Conservation (phyloP, 495 filamentous ascomycete species). For the Hypomontagnella monticulosa region DNA sequence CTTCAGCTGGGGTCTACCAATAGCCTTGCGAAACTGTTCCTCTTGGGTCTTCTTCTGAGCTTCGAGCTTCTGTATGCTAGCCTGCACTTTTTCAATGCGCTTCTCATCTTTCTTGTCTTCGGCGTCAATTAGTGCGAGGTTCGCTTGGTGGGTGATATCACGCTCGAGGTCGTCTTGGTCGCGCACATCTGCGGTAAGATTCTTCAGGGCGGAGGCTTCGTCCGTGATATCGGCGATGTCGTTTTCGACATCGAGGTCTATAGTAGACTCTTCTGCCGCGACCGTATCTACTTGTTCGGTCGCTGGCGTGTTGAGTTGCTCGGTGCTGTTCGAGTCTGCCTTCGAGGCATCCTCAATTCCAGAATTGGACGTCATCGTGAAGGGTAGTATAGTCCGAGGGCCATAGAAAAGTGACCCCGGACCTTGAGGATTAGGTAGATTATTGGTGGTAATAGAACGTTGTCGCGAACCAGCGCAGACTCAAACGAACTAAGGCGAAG, state of each 20-base stretch:
- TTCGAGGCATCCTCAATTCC: slow-evolving; percentile 16
- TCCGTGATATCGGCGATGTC: slow-evolving; percentile 33
- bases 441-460: neutral
- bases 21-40: slow-evolving; percentile 52
- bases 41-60: slow-evolving; percentile 54
- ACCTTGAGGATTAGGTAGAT: neutral
- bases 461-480: neutral
- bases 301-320: slow-evolving; percentile 1
- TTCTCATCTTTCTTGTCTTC: slow-evolving; percentile 89
- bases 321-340: neutral
- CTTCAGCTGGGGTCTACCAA: slow-evolving; percentile 52
- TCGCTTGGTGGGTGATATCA: slow-evolving; percentile 78
- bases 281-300: slow-evolving; percentile 12
- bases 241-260: slow-evolving; percentile 1
- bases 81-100: slow-evolving; percentile 78
- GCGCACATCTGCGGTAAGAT: slow-evolving; percentile 76
- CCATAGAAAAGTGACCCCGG: neutral
- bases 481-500: too few relatives aligned
- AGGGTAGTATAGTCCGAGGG: neutral
- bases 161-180: slow-evolving; percentile 87
- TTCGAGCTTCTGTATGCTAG: slow-evolving; percentile 64
- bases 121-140: slow-evolving; percentile 77
- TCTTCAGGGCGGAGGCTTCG: slow-evolving; percentile 71
- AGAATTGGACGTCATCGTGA: slow-evolving; percentile 15
- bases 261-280: neutral